Evolutionary conservation across 1,284 basidiomycete genomes (phyloP).

Genomic region (Psilocybe mexicana): DNA sequence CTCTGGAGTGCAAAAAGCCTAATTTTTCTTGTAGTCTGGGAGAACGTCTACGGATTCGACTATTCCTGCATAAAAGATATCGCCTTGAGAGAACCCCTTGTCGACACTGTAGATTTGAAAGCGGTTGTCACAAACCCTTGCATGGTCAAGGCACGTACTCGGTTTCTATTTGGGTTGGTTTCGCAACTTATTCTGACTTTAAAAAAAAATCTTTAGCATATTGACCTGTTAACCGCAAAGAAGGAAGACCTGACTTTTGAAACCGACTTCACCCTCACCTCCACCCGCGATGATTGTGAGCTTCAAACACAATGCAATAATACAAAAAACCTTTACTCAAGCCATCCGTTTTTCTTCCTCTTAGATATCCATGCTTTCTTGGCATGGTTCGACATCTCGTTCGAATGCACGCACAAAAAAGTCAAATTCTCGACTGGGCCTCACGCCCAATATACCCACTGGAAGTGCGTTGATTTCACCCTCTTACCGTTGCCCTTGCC

Average conservation of each 20-base stretch:
- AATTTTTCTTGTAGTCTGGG: conserved; percentile 76
- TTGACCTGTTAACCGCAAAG: conserved; percentile 89
- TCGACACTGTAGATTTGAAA: conserved; percentile 96
- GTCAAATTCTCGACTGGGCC: conserved; percentile 95
- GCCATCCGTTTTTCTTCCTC: background rate
- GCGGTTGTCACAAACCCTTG: conserved; percentile 90
- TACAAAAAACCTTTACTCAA: conserved; percentile 6
- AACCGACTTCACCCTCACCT: conserved; percentile 78
- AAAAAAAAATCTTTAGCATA: conserved; percentile 53
- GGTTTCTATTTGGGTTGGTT: background rate
- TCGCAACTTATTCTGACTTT: background rate
- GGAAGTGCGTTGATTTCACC: conserved; percentile 71
- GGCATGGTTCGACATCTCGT: conserved; percentile 98
- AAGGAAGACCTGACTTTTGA: conserved; percentile 95
- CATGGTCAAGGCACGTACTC: conserved; percentile 67
- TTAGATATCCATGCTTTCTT: conserved; percentile 97
- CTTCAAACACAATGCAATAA: conserved; percentile 14
- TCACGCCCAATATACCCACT: conserved; percentile 95
- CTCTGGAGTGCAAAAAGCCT: background rate
- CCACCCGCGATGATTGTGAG: conserved; percentile 92
- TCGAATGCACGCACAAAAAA: conserved; percentile 96
- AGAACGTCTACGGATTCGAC: conserved; percentile 99
- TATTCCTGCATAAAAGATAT: conserved; percentile 99
- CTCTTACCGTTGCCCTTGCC: background rate
- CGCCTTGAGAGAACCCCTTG: conserved; percentile 93